Percentiles rank a stretch among this genome's conserved stretches.
These are phyloP conservation scores for Salix dunnii DNA, from an alignment of 345 rosid genomes.

Conservation along the genomic window DNA sequence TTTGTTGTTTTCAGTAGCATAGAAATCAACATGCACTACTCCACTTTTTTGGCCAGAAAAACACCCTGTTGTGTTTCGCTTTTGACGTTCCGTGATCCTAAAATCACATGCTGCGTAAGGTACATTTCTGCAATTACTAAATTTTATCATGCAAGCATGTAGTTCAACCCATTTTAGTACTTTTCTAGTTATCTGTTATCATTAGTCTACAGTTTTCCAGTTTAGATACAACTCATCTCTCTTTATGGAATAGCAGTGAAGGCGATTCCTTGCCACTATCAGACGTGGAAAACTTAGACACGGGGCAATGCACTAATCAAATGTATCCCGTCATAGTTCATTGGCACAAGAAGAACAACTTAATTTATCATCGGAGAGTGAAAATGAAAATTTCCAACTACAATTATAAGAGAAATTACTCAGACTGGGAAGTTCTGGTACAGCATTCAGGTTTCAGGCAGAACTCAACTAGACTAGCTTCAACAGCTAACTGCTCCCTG, in stretches of 20 bases:
- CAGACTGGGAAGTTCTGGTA: conserved; percentile 53
- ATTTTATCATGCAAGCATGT: background rate
- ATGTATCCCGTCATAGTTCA: conserved; percentile 55
- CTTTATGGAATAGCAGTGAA: conserved; percentile 28
- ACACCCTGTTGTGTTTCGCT: conserved; percentile 57
- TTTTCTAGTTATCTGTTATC: background rate
- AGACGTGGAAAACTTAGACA: conserved; percentile 16
- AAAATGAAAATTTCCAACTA: conserved; percentile 52
- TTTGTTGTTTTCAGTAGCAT: conserved; percentile 41
- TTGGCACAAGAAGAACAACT: conserved; percentile 59
- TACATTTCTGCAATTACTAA: conserved; percentile 2
- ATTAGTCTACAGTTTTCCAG: background rate
- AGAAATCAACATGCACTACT: conserved; percentile 62
- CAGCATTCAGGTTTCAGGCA: conserved; percentile 59
- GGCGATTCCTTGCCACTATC: conserved; percentile 12
- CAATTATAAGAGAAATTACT: conserved; percentile 44
- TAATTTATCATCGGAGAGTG: conserved; percentile 45
- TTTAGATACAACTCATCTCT: background rate
- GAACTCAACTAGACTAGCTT: conserved; percentile 39
- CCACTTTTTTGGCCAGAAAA: conserved; percentile 46
- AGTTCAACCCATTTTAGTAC: background rate
- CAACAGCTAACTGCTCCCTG: conserved; percentile 45
- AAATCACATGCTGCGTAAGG: conserved; percentile 58
- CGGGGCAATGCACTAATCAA: conserved; percentile 53
- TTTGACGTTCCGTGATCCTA: conserved; percentile 52